Evolutionary conservation across 495 filamentous ascomycete species (phyloP), one percentile per base, ranked within the genome.

Genomic region (Cladorrhinum samala): DNA sequence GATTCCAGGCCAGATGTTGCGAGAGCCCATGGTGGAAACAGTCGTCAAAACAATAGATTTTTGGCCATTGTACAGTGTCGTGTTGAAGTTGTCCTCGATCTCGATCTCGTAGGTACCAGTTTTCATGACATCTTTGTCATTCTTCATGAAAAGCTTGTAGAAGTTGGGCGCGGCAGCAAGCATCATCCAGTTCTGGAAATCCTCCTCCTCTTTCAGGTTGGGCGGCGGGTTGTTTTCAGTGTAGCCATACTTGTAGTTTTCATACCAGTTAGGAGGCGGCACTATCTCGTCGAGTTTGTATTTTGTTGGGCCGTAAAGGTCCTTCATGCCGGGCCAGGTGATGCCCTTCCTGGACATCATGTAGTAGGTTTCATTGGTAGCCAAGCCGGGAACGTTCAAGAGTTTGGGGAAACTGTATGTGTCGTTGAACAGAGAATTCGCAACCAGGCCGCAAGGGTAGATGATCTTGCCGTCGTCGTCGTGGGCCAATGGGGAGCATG

Each of bases 131-230:
- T 76, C 71, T 1, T 72, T 76, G 59, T 96, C 87, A 61, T 96
- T 96, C 53, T 88, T 77, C 62, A 82, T 78, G 20, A 85, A 84
- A 14, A 97, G 79, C 71, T 99, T 99, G 75, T 85, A 93, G 65
- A 99, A 99, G 18, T 86, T 87, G 1, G 93, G 93, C 52, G 96
- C 72, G n/a, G 91, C 93, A 24, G 93, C 93, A 2, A 94, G 93
- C 64, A 93, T 80, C 93, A 99, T 97, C 93, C 93, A 99, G 30
- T 96, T 91, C 74, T 96, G 91, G 64, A 99, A 95, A 25, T 78
- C 79, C 62, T 96, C 87, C 62, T 88, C 77, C 3, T 84, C 70
- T 37, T 82, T 72, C 9, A 95, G 63, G 56, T 89, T 68, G 0
- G 87, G 87, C 2, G 86, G 82, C 16, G 77, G 76, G n/a, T 73